Evolutionary conservation across 2,329 filamentous ascomycete species (phyloP), one percentile per base, ranked within the genome.

Genomic region (Botrytis fragariae): DNA sequence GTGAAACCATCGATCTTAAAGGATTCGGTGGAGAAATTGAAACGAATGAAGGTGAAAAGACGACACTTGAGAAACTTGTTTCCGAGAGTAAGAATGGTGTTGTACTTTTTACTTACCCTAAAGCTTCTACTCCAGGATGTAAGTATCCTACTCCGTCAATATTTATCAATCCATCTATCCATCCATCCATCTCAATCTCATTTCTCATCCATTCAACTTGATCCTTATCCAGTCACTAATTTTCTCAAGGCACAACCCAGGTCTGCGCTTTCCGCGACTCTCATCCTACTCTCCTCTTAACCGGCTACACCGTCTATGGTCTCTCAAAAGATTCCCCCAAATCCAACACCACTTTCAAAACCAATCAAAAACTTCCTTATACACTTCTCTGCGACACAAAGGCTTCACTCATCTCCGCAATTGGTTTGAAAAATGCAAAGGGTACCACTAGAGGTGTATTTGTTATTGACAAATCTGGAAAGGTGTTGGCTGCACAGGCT

Each of bases 51-150:
- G 94, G 94, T 79, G 85, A 87, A 71, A 93, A 92, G 84, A 94
- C 92, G 9, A 94, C 90, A 1, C 85, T 99, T 74, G 92, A 93
- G 84, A 86, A 90, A 78, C 89, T 99, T 37, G 88, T 98, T 67
- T 91, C 94, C 44, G 88, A 92, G 80, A 97, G 94, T 87, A 91
- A 93, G 84, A 87, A 88, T 51, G 96, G 95, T 39, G 92, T 98
- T 61, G 93, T 97, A 48, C 85, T 98, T 44, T 98, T 99, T 83
- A 98, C 95, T 45, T 98, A 98, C 81, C 96, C 96, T 74, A 97
- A 93, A 84, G 96, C 96, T 20, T 96, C 92, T 42, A 99, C 96
- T 35, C 93, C 94, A 54, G 95, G 95, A 76, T 98, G 95, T 97
- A 90, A 89, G 93, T 70, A 37, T 39, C 25, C 12, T 4, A 32